phyloP scores from a whole-genome alignment of 163 green algal species.

The Chloromonas sp. region DNA sequence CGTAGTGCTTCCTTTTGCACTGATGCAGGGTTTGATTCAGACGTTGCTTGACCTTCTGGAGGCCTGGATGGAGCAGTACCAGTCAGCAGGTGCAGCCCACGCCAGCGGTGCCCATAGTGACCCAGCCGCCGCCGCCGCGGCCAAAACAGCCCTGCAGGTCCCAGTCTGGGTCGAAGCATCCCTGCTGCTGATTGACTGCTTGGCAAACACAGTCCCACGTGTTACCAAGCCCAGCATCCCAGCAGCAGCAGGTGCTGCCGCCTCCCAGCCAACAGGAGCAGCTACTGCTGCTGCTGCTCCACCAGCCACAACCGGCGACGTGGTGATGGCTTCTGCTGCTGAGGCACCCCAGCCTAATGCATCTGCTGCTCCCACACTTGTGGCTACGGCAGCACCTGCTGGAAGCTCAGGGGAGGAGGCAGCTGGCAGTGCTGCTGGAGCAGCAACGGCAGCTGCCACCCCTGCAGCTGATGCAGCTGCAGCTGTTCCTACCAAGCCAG shows the following conservation, averaged over 20 bases:
- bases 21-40: constrained; percentile 24
- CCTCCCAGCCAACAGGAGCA: neutral
- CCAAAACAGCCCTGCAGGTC: constrained; percentile 25
- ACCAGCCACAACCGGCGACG: neutral
- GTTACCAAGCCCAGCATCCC: neutral
- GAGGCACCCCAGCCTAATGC: neutral
- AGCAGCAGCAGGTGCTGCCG: constrained; percentile 8
- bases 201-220: constrained; percentile 24
- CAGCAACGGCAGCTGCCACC: neutral
- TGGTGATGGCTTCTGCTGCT: neutral
- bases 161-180: constrained; percentile 69
- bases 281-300: constrained; percentile 6
- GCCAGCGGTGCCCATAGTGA: neutral
- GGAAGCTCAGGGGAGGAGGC: too few relatives aligned
- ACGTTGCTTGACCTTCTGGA: constrained; percentile 38
- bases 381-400: too few relatives aligned
- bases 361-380: too few relatives aligned
- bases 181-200: constrained; percentile 59
- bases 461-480: neutral
- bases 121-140: constrained; percentile 8
- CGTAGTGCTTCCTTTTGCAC: too few relatives aligned
- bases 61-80: constrained; percentile 43
- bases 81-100: neutral
- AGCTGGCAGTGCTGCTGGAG: too few relatives aligned
- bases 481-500: neutral